Base-by-base conservation (phyloP, 495 filamentous ascomycete species). In the Aspergillus hancockii region DNA sequence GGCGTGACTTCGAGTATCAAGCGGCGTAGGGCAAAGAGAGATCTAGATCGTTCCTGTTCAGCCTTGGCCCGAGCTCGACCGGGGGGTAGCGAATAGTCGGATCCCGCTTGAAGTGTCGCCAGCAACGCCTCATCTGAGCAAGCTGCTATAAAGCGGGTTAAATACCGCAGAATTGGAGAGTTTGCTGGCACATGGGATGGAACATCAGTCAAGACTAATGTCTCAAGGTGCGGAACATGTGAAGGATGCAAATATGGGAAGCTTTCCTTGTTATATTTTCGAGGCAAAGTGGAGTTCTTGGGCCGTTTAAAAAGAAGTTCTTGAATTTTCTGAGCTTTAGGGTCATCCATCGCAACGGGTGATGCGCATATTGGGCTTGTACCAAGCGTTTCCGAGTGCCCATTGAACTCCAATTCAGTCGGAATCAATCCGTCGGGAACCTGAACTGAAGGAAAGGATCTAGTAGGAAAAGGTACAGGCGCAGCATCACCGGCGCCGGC, bases 71-170 rank as follows among this genome's bases (percentile, higher is more conserved):
- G 66, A 30, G 67, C 64, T 59, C 77, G 71, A 16, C 82, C 79
- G 23, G 83, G 78, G 25, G 80, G 78, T 28, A 81, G 67, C 6
- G 77, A 77, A 54, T 83, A 79, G 55, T 81, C 78, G 25, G 77
- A 75, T 52, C 69, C 71, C 32, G 83, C 80, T 68, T 85, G 80
- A 12, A 83, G 69, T 10, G 69, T 75, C 25, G 85, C 84, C 8
- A 88, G 74, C 49, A 81, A 67, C 6, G 75, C 69, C 71, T 88
- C 85, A 34, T 83, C 76, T 28, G 84, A 85, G 61, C 85, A 88
- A 25, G 83, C 81, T 32, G 72, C 79, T 54, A 88, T 84, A 61
- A 86, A 88, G 19, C 76, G 67, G 10, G 76, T 78, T 18, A 88
- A 67, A 10, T 83, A 78, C 19, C 77, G 59, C 5, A 81, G 43